phyloP scores from a whole-genome alignment of 2,329 filamentous ascomycete species.

The Cercospora sojina region DNA sequence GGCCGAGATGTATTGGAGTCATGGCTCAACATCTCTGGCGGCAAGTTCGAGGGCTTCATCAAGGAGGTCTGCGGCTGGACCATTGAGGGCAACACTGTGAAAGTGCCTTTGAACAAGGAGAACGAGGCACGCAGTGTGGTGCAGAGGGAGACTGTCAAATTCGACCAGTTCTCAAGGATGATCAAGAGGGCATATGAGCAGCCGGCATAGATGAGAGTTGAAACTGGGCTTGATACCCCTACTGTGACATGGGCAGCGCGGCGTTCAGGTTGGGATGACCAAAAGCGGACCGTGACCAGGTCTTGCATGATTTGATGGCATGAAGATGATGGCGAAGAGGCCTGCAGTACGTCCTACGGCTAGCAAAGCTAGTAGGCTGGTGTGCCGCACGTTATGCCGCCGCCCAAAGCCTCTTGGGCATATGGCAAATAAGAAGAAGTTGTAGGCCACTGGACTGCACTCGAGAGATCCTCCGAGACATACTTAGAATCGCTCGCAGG shows the following conservation, averaged over 20 bases:
- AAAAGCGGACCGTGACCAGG: constrained; percentile 10
- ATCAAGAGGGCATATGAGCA: constrained; percentile 86
- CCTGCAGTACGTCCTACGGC: not conserved
- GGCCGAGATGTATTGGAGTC: constrained; percentile 48
- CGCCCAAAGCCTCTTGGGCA: not conserved
- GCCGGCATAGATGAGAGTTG: constrained; percentile 48
- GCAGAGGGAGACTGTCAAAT: constrained; percentile 91
- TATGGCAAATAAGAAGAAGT: not conserved
- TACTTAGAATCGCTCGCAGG: not conserved
- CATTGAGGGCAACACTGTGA: constrained; percentile 65
- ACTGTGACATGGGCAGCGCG: constrained; percentile 19
- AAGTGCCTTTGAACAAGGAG: constrained; percentile 88
- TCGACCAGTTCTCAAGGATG: constrained; percentile 79
- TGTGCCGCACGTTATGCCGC: not conserved
- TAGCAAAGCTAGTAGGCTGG: not conserved
- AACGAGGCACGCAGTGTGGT: constrained; percentile 96
- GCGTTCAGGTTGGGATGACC: constrained; percentile 15
- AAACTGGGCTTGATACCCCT: constrained; percentile 4
- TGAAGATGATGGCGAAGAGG: not conserved
- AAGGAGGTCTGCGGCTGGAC: constrained; percentile 71
- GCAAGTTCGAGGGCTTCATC: constrained; percentile 52
- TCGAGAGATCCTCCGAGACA: not conserved
- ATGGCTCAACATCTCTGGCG: constrained; percentile 50
- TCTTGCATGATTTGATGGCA: constrained; percentile 10
- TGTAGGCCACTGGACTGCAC: not conserved